Percentiles rank a stretch among this genome's conserved stretches.
phyloP scores from a whole-genome alignment of 495 filamentous ascomycete species.

The Talaromyces borbonicus region DNA sequence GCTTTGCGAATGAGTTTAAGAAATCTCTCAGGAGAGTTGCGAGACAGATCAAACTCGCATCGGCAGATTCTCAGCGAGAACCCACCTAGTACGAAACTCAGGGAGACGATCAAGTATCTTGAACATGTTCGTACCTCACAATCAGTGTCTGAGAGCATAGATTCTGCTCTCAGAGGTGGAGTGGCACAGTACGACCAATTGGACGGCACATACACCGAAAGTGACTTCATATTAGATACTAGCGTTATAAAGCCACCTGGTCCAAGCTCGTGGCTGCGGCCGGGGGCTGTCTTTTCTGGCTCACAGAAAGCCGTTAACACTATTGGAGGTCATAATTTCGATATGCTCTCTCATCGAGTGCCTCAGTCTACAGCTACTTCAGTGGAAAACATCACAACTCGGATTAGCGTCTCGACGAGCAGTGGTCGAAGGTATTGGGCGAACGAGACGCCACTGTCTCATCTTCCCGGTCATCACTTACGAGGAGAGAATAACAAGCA shows the following conservation, averaged over 20 bases:
- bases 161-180: conserved; percentile 38
- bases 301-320: conserved; percentile 42
- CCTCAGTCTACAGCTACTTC: conserved; percentile 12
- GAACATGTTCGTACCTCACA: conserved; percentile 47
- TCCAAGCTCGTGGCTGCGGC: conserved; percentile 54
- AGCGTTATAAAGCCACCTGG: conserved; percentile 42
- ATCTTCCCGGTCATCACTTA: not conserved
- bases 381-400: conserved; percentile 6
- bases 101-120: conserved; percentile 57
- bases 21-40: conserved; percentile 29
- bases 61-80: conserved; percentile 42
- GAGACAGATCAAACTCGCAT: conserved; percentile 38
- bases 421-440: conserved; percentile 26
- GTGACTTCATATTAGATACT: conserved; percentile 56
- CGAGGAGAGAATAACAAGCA: conserved; percentile 28
- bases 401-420: conserved; percentile 23
- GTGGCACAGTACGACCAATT: conserved; percentile 36
- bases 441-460: not conserved
- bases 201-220: conserved; percentile 30
- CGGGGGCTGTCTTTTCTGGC: conserved; percentile 55
- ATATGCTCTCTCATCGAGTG: conserved; percentile 19
- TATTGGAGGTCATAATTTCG: conserved; percentile 8
- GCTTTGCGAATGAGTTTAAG: conserved; percentile 9
- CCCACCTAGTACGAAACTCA: conserved; percentile 34
- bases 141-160: conserved; percentile 46